Conservation (phyloP, 768 basidiomycete genomes). For the Phylloporus scabripes region DNA sequence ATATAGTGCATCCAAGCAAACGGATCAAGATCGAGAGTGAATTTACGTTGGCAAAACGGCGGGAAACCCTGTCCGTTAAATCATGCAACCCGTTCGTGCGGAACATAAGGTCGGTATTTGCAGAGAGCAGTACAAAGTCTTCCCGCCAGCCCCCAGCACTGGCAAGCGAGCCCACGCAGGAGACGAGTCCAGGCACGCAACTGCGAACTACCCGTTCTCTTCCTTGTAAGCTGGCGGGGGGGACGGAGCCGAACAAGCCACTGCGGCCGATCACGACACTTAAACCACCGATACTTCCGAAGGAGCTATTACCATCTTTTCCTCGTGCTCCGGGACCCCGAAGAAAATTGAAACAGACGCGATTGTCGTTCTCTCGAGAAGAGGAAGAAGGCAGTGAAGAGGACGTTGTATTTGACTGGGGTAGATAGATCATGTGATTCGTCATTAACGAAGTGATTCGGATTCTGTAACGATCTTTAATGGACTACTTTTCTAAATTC, state of each 20-base stretch:
- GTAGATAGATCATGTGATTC: constrained; percentile 14
- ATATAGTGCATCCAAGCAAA: constrained; percentile 18
- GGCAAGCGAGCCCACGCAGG: neutral
- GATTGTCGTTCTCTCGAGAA: constrained; percentile 14
- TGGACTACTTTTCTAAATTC: constrained; percentile 89
- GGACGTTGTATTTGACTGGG: neutral
- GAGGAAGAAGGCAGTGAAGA: neutral
- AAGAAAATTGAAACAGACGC: constrained; percentile 15
- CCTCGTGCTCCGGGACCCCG: constrained; percentile 6
- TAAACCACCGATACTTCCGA: constrained; percentile 26
- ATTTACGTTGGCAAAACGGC: constrained; percentile 14
- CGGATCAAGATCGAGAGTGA: constrained; percentile 19
- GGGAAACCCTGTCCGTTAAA: neutral
- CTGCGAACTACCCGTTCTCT: constrained; percentile 9
- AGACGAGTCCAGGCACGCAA: neutral
- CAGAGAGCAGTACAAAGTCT: constrained; percentile 1
- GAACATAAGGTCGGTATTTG: constrained; percentile 16
- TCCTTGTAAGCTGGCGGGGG: constrained; percentile 3
- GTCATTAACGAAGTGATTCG: neutral
- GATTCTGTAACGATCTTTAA: neutral
- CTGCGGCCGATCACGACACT: constrained; percentile 29
- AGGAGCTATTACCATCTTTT: constrained; percentile 14
- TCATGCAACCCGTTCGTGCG: constrained; percentile 22
- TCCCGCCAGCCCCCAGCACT: neutral
- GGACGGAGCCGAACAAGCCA: constrained; percentile 5